Base-by-base conservation (phyloP, 768 basidiomycete genomes). In the Hirschioporus abietinus region DNA sequence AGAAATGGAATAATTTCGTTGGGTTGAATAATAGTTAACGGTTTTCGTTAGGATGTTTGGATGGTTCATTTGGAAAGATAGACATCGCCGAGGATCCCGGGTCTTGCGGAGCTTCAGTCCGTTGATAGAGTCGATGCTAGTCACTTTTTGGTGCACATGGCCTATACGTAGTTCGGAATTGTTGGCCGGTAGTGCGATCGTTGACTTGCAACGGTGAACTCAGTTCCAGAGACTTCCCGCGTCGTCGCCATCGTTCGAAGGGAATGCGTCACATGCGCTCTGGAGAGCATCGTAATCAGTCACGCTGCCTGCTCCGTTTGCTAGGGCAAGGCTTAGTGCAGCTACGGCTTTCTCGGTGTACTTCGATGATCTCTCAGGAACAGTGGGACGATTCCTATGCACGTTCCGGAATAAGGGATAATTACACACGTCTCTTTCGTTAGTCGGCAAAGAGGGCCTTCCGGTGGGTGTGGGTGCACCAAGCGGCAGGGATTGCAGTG, bases 221-320 rank as follows among this genome's bases (percentile, higher is more conserved):
- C 42, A 52, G 42, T 52, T 18, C 87, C 86, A 89, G 74, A 89
- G 77, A 69, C 87, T 87, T 36, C 88, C 88, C 8, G 80, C 81
- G 67, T 85, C 81, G 67, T 85, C 79, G 66, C 77, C 80, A 63
- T 84, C 82, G 67, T 66, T 68, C 24, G 70, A 68, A 24, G 74
- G 69, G 65, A 64, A 65, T 66, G 74, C 69, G 18, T 67, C 69
- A 25, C 71, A 65, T 15, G 72, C 68, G 35, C 76, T 75, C 66
- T 78, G 79, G 36, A 85, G 76, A 1, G 83, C 80, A 64, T 78
- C 77, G 66, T 88, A 88, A 71, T 89, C 87, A 64, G 80, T 81
- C 52, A 89, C 72, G 27, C 86, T 81, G 6, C 84, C 86, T 10
- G 87, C 87, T 58, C 87, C 88, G 67, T 83, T 88, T 15, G 88